Evolutionary conservation across 2,329 filamentous ascomycete species (phyloP), one percentile per base, ranked within the genome.

Genomic region (Arthrobotrys sinensis): DNA sequence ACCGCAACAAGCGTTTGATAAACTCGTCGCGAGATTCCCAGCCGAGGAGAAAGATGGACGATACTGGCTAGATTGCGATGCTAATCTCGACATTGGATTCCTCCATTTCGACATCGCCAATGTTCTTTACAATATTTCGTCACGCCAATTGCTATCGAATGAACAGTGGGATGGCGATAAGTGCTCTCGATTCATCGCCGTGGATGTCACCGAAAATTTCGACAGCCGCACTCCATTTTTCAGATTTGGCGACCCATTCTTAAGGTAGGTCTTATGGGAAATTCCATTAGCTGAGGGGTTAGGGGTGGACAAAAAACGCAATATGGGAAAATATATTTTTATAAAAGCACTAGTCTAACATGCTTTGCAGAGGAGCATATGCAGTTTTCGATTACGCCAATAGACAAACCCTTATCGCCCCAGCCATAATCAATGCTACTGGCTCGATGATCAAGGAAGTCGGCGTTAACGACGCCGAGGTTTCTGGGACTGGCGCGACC

Each of bases 381-480:
- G 66, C 60, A 14, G 73, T 71, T 24, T 77, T 77, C 38, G 73
- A 77, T 24, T 71, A 48, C 19, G 71, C 73, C 4, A 77, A 77
- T 36, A 71, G 65, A 28, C 73, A 77, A 19, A 77, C 73, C 14
- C 65, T 70, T 12, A 53, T 77, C 32, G 73, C 73, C 38, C 73
- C 65, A 11, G 66, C 73, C 14, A 19, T 66, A 43, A 48, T 71
- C n/a, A 77, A 77, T 40, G 73, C 67, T 7, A 66, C 73, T 10
- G 71, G 71, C 45, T 76, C 71, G 4, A 68, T 36, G 3, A 48
- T 69, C 36, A 40, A 60, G 24, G 64, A 68, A 57, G 71, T 76
- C 24, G 71, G 71, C n/a, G 5, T 50, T 12, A 76, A 76, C 19
- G 64, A 62, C 24, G 71, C 19, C 14, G 36, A 38, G 32, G 36